Percentiles rank a stretch among this genome's conserved stretches.
phyloP scores from a whole-genome alignment of 306 rosid species.

The Cicer cuneatum region DNA sequence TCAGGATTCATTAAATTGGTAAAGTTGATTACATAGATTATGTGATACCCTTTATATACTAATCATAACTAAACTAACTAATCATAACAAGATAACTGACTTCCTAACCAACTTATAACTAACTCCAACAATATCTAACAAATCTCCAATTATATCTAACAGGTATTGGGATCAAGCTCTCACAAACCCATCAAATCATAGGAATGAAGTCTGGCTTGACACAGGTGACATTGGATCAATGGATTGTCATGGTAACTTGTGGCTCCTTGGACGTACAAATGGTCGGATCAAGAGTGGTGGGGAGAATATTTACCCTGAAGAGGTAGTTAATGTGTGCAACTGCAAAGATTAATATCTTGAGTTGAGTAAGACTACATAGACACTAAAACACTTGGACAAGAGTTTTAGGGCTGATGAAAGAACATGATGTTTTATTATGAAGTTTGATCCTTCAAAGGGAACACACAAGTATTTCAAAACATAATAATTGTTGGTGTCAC shows the following conservation, averaged over 20 bases:
- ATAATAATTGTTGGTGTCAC: background rate
- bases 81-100: too few species aligned
- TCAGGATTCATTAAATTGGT: too few species aligned
- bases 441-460: background rate
- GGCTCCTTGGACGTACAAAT: conserved; percentile 84
- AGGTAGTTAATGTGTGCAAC: conserved; percentile 51
- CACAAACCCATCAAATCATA: conserved; percentile 44
- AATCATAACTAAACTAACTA: too few species aligned
- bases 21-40: too few species aligned
- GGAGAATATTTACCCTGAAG: conserved; percentile 92
- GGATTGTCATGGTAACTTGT: conserved; percentile 66
- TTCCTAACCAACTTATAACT: too few species aligned
- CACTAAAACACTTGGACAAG: too few species aligned
- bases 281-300: conserved; percentile 93
- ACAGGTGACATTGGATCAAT: conserved; percentile 87
- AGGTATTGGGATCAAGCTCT: conserved; percentile 71
- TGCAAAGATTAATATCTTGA: background rate
- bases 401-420: background rate
- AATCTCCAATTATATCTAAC: background rate
- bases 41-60: too few species aligned
- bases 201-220: conserved; percentile 73
- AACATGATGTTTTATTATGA: background rate
- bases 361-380: background rate
- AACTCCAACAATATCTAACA: too few species aligned
- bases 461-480: background rate